Evolutionary conservation across 2,329 filamentous ascomycete genomes (phyloP).

Genomic region (Graphilbum fragrans): DNA sequence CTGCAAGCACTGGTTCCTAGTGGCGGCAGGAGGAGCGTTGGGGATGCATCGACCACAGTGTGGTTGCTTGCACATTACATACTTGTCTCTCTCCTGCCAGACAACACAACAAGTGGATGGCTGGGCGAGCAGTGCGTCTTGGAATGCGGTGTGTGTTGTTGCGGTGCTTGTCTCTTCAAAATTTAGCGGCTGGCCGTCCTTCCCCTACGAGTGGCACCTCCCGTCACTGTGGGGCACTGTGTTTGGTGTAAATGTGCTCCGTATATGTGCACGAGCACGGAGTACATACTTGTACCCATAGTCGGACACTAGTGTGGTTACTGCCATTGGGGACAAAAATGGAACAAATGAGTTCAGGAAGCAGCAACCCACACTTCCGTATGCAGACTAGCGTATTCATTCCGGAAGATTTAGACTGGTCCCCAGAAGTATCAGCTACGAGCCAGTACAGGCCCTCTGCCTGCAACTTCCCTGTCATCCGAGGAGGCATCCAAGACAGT

Average conservation of each 20-base stretch:
- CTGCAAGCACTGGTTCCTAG: not conserved
- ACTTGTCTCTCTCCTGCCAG: too few relatives aligned
- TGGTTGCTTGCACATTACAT: too few relatives aligned
- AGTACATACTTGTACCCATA: too few relatives aligned
- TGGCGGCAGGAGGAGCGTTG: too few relatives aligned
- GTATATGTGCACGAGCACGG: too few relatives aligned
- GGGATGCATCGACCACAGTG: too few relatives aligned
- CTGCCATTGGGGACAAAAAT: not conserved
- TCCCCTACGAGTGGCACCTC: not conserved
- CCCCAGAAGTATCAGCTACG: slow-evolving; percentile 9
- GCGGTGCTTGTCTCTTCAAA: too few relatives aligned
- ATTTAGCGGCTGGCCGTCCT: too few relatives aligned
- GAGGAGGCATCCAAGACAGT: not conserved
- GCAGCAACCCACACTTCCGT: slow-evolving; percentile 5
- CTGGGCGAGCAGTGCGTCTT: not conserved
- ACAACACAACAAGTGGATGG: not conserved
- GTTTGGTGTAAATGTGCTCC: not conserved
- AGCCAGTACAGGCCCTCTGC: not conserved
- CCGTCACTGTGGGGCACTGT: slow-evolving; percentile 5
- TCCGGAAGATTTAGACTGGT: slow-evolving; percentile 12
- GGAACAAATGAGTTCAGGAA: slow-evolving; percentile 5
- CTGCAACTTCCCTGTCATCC: not conserved
- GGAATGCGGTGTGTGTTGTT: not conserved
- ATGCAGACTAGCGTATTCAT: slow-evolving; percentile 9
- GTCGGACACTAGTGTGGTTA: too few relatives aligned